Conservation (phyloP, 352 stramenopile species). For the Phytophthora sp. region DNA sequence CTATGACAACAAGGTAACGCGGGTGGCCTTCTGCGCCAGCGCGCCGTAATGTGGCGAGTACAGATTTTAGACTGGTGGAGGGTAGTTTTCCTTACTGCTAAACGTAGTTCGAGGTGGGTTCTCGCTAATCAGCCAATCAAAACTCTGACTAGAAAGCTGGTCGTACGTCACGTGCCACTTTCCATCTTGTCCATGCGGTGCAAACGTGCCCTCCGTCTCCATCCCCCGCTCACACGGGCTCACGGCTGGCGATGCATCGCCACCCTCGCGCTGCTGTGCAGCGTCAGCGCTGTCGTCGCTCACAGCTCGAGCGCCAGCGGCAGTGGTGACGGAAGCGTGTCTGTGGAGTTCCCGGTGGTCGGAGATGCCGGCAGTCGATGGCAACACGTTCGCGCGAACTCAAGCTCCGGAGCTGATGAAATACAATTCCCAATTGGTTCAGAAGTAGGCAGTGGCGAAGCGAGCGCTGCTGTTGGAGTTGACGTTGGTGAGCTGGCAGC, state of each 20-base stretch:
- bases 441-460: neutral
- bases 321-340: constrained; percentile 1
- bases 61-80: too few species aligned
- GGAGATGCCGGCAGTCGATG: neutral
- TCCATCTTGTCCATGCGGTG: constrained; percentile 11
- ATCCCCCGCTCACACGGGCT: too few species aligned
- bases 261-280: constrained; percentile 2
- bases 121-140: too few species aligned
- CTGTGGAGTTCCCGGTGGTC: constrained; percentile 6
- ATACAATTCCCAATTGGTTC: constrained; percentile 14
- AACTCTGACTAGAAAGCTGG: too few species aligned
- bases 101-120: too few species aligned
- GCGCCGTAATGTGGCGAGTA: constrained; percentile 1
- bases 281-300: neutral
- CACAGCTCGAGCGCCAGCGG: constrained; percentile 4
- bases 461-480: too few species aligned
- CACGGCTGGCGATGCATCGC: neutral
- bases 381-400: neutral
- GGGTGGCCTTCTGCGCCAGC: constrained; percentile 9
- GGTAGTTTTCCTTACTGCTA: too few species aligned
- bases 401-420: neutral
- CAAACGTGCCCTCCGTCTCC: too few species aligned
- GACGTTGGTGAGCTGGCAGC: too few species aligned
- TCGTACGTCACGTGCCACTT: constrained; percentile 8
- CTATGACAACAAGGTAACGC: constrained; percentile 57